phyloP scores from a whole-genome alignment of 2,329 filamentous ascomycete species.

The Pseudogymnoascus sp. region DNA sequence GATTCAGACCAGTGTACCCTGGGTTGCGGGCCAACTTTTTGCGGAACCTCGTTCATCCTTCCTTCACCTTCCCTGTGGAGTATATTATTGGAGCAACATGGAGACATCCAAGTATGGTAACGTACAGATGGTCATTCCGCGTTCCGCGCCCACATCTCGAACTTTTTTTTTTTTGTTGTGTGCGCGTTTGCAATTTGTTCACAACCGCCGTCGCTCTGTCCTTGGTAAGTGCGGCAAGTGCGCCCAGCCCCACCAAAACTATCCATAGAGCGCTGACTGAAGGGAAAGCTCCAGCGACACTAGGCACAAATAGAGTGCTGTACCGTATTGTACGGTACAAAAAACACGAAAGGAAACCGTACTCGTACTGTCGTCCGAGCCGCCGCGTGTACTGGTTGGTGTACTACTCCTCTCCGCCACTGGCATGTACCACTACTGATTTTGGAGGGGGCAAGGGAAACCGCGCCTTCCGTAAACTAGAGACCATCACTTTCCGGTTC shows the following conservation, averaged over 20 bases:
- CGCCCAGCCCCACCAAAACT: constrained; percentile 1
- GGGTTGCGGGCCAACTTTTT: constrained; percentile 7
- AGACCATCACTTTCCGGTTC: constrained; percentile 3
- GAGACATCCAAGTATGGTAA: background rate
- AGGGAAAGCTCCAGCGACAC: background rate
- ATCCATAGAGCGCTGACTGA: background rate
- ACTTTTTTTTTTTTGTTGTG: background rate
- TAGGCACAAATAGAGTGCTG: background rate
- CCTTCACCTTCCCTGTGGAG: constrained; percentile 1
- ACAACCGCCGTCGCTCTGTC: background rate
- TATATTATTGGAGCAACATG: constrained; percentile 7
- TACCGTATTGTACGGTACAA: background rate
- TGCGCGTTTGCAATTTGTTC: constrained; percentile 5
- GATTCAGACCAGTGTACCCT: constrained; percentile 7
- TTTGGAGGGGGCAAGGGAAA: background rate
- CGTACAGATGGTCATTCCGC: background rate
- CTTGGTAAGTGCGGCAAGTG: constrained; percentile 4
- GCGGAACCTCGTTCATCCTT: constrained; percentile 1
- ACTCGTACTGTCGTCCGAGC: constrained; percentile 4
- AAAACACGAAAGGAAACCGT: background rate
- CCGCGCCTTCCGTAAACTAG: constrained; percentile 1
- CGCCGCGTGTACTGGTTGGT: constrained; percentile 7
- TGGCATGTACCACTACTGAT: constrained; percentile 4
- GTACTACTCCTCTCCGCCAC: background rate
- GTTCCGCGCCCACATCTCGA: background rate